Base-by-base conservation (phyloP, 768 basidiomycete species). In the Hirschioporus abietinus region DNA sequence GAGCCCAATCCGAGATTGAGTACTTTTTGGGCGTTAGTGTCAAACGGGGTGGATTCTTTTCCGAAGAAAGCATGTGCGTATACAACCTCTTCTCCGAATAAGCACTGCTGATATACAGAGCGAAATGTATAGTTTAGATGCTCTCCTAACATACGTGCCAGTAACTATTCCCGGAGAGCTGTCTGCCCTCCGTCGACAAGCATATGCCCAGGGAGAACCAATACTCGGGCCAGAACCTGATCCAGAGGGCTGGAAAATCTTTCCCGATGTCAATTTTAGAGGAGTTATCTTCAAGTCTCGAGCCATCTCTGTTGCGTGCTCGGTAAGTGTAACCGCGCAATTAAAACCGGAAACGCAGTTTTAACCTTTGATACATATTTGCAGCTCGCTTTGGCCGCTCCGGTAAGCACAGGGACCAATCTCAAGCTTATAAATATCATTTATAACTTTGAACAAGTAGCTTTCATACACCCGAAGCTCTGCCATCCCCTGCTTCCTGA, bases 1-100 rank as follows among this genome's bases (percentile, higher is more conserved):
- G 81, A 1, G 83, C 84, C 60, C 81, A 82, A 0, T 83, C 79
- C 18, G 86, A 85, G 68, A 78, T 88, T 64, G 85, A 87, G 66
- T 88, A 88, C 72, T 80, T 78, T 69, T 70, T 86, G 7, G 72
- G 79, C 17, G 82, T 84, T 26, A 86, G 79, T 0, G 72, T 87
- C 36, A 82, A 79, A 70, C 81, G 84, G 26, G 78, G 81, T 0
- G 74, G 79, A 18, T 73, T 88, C 66, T 61, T 61, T 24, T 12
- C 24, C 17, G 25, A 34, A 61, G 60, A 61, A 17, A 34, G 30
- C 25, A 34, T 15, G 60, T 61, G 23, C 3, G 60, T 30, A 30
- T 8, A 30, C 30, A 30, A 30, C 30, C 8, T 30, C 30, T 3
- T 30, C 30, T 30, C 30, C 8, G 4, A 30, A 30, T 30, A 8